Conservation (phyloP, 2,329 filamentous ascomycete genomes). For the Ascosphaera pollenicola region DNA sequence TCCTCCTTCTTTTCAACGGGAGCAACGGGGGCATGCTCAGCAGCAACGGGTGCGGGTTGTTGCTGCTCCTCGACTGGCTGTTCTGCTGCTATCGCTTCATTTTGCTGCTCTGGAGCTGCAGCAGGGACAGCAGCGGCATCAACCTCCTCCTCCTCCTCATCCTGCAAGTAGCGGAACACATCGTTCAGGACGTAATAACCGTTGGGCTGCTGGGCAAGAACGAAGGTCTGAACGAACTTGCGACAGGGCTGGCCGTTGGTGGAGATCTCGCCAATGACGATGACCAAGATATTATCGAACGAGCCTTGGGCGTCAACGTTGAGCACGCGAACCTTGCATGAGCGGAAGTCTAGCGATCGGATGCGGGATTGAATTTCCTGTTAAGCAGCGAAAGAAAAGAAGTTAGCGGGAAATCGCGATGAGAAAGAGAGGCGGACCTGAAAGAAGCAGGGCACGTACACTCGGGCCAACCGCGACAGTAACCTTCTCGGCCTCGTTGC, state of each 20-base stretch:
- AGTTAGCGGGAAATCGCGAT: background rate
- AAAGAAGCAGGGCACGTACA: constrained; percentile 30
- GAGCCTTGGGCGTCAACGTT: constrained; percentile 96
- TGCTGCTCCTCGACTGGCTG: constrained; percentile 23
- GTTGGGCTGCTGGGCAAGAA: constrained; percentile 85
- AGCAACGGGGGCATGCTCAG: constrained; percentile 14
- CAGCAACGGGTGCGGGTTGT: constrained; percentile 18
- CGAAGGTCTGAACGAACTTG: constrained; percentile 96
- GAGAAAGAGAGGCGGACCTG: constrained; percentile 1
- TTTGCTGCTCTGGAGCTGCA: constrained; percentile 19
- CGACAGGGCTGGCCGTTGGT: constrained; percentile 79
- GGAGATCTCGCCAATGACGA: constrained; percentile 94
- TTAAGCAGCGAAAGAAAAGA: constrained; percentile 5
- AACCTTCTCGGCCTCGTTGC: constrained; percentile 72
- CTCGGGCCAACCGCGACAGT: constrained; percentile 69
- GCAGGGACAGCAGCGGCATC: constrained; percentile 10
- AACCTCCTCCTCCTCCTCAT: constrained; percentile 42
- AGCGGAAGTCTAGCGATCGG: constrained; percentile 77
- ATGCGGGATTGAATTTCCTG: constrained; percentile 90
- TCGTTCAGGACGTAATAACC: constrained; percentile 98
- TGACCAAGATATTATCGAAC: constrained; percentile 82
- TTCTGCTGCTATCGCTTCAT: constrained; percentile 11
- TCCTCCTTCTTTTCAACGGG: too few species aligned
- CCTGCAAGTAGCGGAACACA: constrained; percentile 82
- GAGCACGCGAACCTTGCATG: constrained; percentile 94